Conservation (phyloP, 1,284 basidiomycete genomes). For the Spongispora temasekensis region DNA sequence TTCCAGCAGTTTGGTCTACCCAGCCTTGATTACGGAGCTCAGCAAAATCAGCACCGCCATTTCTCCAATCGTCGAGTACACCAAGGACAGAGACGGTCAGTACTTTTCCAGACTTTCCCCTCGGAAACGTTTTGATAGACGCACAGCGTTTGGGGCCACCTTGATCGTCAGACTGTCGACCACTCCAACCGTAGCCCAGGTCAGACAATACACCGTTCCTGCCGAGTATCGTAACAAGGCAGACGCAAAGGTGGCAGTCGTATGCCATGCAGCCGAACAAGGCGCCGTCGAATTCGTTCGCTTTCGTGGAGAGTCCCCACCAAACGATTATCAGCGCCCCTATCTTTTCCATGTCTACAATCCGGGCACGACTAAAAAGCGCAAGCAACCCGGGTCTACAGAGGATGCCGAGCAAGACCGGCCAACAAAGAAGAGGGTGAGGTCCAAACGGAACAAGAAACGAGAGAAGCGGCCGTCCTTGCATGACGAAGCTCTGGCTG, state of each 20-base stretch:
- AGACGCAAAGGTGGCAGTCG: conserved; percentile 61
- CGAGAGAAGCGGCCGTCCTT: conserved; percentile 1
- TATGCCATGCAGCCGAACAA: conserved; percentile 49
- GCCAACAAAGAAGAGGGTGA: conserved; percentile 16
- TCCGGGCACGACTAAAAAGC: conserved; percentile 26
- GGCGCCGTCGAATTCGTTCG: conserved; percentile 59
- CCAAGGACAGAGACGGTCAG: conserved; percentile 50
- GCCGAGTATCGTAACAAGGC: conserved; percentile 54
- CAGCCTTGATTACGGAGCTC: conserved; percentile 46
- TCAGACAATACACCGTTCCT: conserved; percentile 46
- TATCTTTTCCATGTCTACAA: conserved; percentile 20
- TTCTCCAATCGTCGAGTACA: conserved; percentile 42
- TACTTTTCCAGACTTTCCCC: conserved; percentile 5
- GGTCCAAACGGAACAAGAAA: conserved; percentile 9
- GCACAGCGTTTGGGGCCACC: conserved; percentile 54
- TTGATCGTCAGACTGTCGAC: conserved; percentile 47
- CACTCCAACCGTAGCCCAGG: conserved; percentile 32
- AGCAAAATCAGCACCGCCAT: conserved; percentile 41
- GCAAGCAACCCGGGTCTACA: conserved; percentile 12
- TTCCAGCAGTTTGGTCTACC: conserved; percentile 45
- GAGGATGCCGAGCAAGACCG: conserved; percentile 16
- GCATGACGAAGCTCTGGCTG: not conserved
- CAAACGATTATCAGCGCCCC: conserved; percentile 38
- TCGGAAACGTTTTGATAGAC: not conserved
- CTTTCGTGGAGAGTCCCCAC: conserved; percentile 45